Evolutionary conservation across 805 yeast genomes (phyloP).

Genomic region (Torulaspora franciscae): DNA sequence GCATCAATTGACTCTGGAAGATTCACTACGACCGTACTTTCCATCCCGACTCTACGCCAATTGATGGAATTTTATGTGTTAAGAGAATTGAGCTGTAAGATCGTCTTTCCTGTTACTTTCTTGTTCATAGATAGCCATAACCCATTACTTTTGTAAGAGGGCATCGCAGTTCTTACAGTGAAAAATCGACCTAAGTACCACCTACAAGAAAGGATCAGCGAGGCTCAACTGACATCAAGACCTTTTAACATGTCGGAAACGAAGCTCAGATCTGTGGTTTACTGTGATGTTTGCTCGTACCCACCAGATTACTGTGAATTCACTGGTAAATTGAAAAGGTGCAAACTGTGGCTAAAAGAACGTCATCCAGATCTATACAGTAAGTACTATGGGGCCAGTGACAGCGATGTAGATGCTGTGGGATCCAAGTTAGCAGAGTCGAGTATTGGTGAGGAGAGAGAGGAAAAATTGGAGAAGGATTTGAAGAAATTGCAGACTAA

Average conservation of each 20-base stretch:
- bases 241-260: constrained; percentile 1
- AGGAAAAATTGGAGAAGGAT: constrained; percentile 76
- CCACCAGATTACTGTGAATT: constrained; percentile 95
- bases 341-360: constrained; percentile 75
- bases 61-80: too few species aligned
- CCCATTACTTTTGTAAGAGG: neutral
- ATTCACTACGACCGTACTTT: neutral
- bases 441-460: constrained; percentile 66
- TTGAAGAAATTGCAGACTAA: constrained; percentile 79
- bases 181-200: neutral
- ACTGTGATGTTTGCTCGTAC: constrained; percentile 75
- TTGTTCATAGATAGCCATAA: neutral
- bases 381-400: constrained; percentile 54
- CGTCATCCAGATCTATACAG: constrained; percentile 53
- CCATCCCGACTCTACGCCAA: neutral
- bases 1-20: neutral
- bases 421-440: constrained; percentile 43
- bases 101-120: neutral
- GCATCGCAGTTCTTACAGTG: constrained; percentile 1
- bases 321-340: constrained; percentile 72
- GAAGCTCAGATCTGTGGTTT: constrained; percentile 43
- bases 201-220: neutral
- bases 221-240: neutral
- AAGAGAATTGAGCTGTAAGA: neutral
- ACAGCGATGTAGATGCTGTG: constrained; percentile 39